Conservation (phyloP, 179 eudicot genomes). For the Camellia oleifera region DNA sequence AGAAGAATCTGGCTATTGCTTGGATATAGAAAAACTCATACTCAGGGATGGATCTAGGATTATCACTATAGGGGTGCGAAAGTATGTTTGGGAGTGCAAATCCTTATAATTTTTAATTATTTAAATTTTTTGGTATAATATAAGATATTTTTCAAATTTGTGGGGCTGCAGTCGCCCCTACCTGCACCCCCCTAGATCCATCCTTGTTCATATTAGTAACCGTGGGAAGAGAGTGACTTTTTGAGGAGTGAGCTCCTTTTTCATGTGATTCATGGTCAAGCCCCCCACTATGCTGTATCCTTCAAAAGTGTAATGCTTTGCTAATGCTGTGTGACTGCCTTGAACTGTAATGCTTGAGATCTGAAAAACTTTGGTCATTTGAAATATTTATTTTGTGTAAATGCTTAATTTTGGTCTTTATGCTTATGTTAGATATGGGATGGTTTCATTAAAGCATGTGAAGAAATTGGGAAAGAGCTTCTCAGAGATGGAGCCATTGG, state of each 20-base stretch:
- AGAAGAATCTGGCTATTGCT: not conserved
- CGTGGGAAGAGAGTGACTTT: no score
- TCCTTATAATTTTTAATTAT: no score
- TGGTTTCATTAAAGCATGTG: constrained; percentile 18
- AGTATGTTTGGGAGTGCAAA: no score
- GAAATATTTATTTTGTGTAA: not conserved
- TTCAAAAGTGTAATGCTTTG: not conserved
- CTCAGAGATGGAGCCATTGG: constrained; percentile 19
- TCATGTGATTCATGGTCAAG: not conserved
- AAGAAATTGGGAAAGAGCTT: constrained; percentile 20
- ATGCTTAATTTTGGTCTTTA: not conserved
- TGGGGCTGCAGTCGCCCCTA: no score
- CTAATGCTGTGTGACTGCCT: not conserved
- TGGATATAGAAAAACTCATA: not conserved
- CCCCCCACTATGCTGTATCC: not conserved
- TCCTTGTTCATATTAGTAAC: not conserved
- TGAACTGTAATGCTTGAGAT: not conserved
- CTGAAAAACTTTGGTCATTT: not conserved
- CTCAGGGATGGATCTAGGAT: no score
- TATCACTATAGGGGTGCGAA: no score
- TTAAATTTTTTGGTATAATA: no score
- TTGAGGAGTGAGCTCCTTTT: not conserved
- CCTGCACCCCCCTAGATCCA: no score
- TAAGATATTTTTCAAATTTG: no score
- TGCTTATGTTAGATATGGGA: constrained; percentile 21